Conservation (phyloP, 2,329 filamentous ascomycete species). For the Cercospora sojina region DNA sequence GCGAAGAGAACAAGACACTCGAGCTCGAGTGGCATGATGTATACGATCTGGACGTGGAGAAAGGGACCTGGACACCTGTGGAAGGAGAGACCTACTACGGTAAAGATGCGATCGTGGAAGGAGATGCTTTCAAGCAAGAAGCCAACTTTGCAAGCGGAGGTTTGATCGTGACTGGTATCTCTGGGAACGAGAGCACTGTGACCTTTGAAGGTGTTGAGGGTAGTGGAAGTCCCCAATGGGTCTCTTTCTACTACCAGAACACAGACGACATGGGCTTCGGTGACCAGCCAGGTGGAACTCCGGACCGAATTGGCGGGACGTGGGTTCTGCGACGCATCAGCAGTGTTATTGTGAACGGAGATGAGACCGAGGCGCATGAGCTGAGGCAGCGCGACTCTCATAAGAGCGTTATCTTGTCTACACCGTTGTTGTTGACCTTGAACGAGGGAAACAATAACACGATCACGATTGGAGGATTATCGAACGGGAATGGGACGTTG, state of each 20-base stretch:
- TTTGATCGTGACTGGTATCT: slow-evolving; percentile 53
- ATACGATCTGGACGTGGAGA: slow-evolving; percentile 56
- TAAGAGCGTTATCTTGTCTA: slow-evolving; percentile 60
- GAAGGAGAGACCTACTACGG: slow-evolving; percentile 51
- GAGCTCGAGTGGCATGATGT: slow-evolving; percentile 56
- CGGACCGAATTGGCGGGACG: slow-evolving; percentile 59
- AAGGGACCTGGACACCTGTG: slow-evolving; percentile 50
- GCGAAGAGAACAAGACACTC: slow-evolving; percentile 54
- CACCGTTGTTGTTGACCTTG: slow-evolving; percentile 56
- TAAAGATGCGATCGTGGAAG: slow-evolving; percentile 47
- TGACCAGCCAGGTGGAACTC: slow-evolving; percentile 52
- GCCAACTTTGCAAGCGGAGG: slow-evolving; percentile 53
- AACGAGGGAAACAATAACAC: slow-evolving; percentile 58
- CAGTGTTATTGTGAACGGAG: slow-evolving; percentile 59
- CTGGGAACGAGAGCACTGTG: slow-evolving; percentile 56
- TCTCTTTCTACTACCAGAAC: slow-evolving; percentile 60
- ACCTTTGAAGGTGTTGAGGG: slow-evolving; percentile 53
- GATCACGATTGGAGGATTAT: slow-evolving; percentile 58
- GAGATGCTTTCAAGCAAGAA: slow-evolving; percentile 56
- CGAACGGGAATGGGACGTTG: slow-evolving; percentile 57
- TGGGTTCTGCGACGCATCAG: slow-evolving; percentile 62
- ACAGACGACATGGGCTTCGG: slow-evolving; percentile 63
- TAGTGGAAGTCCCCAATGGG: slow-evolving; percentile 55
- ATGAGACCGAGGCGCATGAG: slow-evolving; percentile 50
- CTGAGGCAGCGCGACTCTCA: slow-evolving; percentile 57